These are phyloP conservation scores for Sporothrix humicola DNA, from an alignment of 2,329 filamentous ascomycete species.

Conservation along the genomic window DNA sequence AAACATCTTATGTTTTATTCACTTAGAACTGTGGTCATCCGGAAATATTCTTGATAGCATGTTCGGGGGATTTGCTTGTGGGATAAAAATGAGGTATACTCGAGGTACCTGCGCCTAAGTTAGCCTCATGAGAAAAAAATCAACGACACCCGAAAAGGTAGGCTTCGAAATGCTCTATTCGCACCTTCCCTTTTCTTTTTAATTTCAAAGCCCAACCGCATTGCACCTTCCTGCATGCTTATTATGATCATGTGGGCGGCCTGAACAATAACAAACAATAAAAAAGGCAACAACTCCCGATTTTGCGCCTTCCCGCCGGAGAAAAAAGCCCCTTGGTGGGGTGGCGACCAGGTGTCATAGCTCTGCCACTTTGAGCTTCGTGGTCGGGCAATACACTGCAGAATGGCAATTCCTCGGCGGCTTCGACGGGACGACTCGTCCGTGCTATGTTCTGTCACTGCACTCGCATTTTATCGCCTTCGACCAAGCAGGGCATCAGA, in stretches of 20 bases:
- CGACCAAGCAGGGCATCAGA: slow-evolving; percentile 34
- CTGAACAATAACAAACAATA: too few species aligned
- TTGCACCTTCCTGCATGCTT: slow-evolving; percentile 3
- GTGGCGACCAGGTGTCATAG: slow-evolving; percentile 15
- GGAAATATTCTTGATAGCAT: too few species aligned
- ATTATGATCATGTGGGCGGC: background rate
- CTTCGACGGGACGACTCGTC: slow-evolving; percentile 17
- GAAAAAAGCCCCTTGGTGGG: background rate
- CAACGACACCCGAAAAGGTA: slow-evolving; percentile 18
- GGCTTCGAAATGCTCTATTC: background rate
- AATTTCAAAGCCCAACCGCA: background rate
- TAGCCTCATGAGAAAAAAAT: slow-evolving; percentile 25
- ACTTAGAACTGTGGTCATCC: too few species aligned
- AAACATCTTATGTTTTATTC: too few species aligned
- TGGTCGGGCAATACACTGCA: background rate
- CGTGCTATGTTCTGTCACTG: slow-evolving; percentile 63
- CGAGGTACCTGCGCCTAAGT: background rate
- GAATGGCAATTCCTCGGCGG: background rate
- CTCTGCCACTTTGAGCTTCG: background rate
- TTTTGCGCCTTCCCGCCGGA: background rate
- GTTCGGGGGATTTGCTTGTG: too few species aligned
- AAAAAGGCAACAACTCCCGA: too few species aligned
- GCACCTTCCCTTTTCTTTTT: background rate
- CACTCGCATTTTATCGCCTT: slow-evolving; percentile 57
- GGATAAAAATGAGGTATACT: too few species aligned